These are phyloP conservation scores for Zygnema cylindricum DNA, from an alignment of 139 green algal genomes.

Conservation along the genomic window DNA sequence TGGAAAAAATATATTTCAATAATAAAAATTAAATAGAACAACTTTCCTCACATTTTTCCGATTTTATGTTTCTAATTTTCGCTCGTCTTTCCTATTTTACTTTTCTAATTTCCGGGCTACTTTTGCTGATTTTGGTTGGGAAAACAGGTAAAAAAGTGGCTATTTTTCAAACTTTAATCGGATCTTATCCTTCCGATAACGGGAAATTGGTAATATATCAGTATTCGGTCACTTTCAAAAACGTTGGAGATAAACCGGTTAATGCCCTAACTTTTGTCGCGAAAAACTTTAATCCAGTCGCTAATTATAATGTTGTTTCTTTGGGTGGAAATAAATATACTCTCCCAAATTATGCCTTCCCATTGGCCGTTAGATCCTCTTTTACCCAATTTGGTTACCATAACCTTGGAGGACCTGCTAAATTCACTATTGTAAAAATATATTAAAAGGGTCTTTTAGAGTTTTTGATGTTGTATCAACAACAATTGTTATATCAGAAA, in stretches of 20 bases:
- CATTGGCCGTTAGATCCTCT: background rate
- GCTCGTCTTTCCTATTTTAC: too few relatives aligned
- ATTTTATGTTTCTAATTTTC: too few relatives aligned
- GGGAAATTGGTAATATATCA: background rate
- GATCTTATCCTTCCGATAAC: background rate
- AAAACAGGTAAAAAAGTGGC: background rate
- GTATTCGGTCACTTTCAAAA: background rate
- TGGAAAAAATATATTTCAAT: too few relatives aligned
- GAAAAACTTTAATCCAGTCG: background rate
- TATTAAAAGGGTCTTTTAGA: too few relatives aligned
- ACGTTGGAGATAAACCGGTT: background rate
- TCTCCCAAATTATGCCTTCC: background rate
- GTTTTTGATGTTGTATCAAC: too few relatives aligned
- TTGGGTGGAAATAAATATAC: background rate
- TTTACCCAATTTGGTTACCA: background rate
- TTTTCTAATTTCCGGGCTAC: too few relatives aligned
- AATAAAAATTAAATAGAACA: too few relatives aligned
- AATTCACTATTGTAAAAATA: too few relatives aligned
- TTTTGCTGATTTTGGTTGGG: background rate
- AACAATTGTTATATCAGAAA: too few relatives aligned
- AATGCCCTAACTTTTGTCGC: background rate
- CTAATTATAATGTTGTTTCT: background rate
- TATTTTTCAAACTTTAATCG: background rate
- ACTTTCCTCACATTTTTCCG: too few relatives aligned
- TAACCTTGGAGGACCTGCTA: background rate